A percentile compares a stretch with the other conserved stretches of the same genome.
phyloP scores from a whole-genome alignment of 345 rosid genomes.

The Physaria fendleri region DNA sequence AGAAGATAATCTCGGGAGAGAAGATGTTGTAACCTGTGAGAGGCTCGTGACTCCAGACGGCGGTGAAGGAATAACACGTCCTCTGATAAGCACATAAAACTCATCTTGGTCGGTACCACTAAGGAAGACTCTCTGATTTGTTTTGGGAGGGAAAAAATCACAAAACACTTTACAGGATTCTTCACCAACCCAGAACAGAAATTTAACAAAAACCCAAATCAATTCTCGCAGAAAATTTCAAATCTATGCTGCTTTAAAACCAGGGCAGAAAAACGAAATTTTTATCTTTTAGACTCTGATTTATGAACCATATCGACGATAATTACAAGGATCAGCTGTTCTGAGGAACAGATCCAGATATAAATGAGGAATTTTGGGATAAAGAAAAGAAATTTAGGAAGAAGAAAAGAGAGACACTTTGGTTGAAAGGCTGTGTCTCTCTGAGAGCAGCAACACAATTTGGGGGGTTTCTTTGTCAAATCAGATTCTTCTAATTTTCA shows the following conservation, averaged over 20 bases:
- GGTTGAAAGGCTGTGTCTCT: slow-evolving; percentile 28
- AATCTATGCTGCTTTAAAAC: background rate
- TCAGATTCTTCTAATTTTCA: slow-evolving; percentile 5
- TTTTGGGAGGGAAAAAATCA: too few species aligned
- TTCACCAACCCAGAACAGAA: slow-evolving; percentile 3
- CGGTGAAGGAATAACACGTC: too few species aligned
- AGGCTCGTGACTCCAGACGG: too few species aligned
- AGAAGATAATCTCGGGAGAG: too few species aligned
- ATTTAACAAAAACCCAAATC: background rate
- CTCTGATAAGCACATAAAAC: too few species aligned
- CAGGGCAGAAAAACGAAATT: background rate
- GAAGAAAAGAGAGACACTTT: slow-evolving; percentile 23
- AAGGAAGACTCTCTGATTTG: too few species aligned
- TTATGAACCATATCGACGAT: background rate
- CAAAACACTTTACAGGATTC: slow-evolving; percentile 6
- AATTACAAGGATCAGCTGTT: slow-evolving; percentile 2
- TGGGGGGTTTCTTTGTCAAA: background rate
- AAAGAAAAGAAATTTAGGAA: background rate
- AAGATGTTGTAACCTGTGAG: too few species aligned
- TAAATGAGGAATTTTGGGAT: slow-evolving; percentile 2
- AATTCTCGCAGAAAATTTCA: background rate
- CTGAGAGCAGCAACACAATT: slow-evolving; percentile 20
- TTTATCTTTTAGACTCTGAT: background rate
- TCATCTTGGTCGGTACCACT: too few species aligned
- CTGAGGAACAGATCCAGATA: slow-evolving; percentile 18